Base-by-base conservation (phyloP, 2,329 filamentous ascomycete genomes). In the Arachnomyces sp. region DNA sequence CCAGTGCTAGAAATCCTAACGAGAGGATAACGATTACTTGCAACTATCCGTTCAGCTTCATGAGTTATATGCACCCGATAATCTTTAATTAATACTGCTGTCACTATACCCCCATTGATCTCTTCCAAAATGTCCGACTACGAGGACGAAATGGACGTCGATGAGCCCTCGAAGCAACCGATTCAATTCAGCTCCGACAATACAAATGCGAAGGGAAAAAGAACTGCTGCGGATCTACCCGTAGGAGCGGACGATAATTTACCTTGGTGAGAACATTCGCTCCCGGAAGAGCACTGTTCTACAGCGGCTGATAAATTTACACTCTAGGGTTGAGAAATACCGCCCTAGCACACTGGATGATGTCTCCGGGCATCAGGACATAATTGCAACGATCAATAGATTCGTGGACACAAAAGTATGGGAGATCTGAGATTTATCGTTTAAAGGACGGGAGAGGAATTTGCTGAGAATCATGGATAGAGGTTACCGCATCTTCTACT, bases 341-440 rank as follows among this genome's bases (percentile, higher is more conserved):
- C 80, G 92, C 39, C 92, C 92, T 13, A 81, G 82, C 46, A 87
- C 85, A 2, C 78, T 98, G 34, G 79, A 83, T 52, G 92, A 98
- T 64, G 92, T 98, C 43, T 94, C 88, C 3, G 92, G 92, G 14
- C 92, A 98, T 64, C 85, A 95, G 59, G 92, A 98, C 65, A 96
- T 98, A 57, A 80, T 98, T 48, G 82, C 89, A 3, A 98, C 92
- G 2, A 94, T 98, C 69, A 95, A 95, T 73, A 92, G 89, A 62
- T 98, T 98, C 56, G 79, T 98, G 59, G 89, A 96, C 59, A 78
- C 86, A 42, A 96, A 98, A 67, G 77, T 80, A 64, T 21, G 63
- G 39, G 16, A 12, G 34, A 33, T 11, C 15, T 34, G 25, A 4
- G 18, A 30, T 36, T 7, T 16, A 6, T 6, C 6, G n/a, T 35